A percentile compares a stretch with the other conserved stretches of the same genome.
phyloP scores from a whole-genome alignment of 1,139 yeast genomes.

The Saccharomyces hybrid region DNA sequence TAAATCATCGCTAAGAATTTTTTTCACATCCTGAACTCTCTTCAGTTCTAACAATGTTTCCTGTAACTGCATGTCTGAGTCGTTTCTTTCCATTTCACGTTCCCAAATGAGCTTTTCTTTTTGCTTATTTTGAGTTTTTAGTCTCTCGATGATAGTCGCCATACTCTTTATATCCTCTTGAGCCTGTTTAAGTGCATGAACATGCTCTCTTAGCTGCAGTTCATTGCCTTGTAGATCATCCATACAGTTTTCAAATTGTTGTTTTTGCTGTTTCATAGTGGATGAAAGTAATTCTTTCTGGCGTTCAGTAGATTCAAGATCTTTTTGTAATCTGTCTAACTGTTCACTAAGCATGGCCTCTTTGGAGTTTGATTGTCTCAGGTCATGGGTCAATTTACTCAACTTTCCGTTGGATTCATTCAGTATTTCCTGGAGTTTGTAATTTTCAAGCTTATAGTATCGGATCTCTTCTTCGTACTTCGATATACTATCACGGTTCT shows the following conservation, averaged over 20 bases:
- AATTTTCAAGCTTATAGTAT: slow-evolving; percentile 32
- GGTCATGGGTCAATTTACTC: slow-evolving; percentile 16
- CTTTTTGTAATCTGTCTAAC: slow-evolving; percentile 22
- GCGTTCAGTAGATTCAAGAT: slow-evolving; percentile 23
- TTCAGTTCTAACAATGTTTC: slow-evolving; percentile 51
- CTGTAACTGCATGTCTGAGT: slow-evolving; percentile 50
- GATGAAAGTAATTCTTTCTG: slow-evolving; percentile 25
- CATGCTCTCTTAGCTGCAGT: slow-evolving; percentile 48
- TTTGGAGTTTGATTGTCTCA: slow-evolving; percentile 20
- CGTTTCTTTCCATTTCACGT: slow-evolving; percentile 45
- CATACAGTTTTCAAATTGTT: slow-evolving; percentile 68
- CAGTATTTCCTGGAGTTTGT: slow-evolving; percentile 39
- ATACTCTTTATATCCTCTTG: slow-evolving; percentile 53
- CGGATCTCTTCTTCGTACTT: slow-evolving; percentile 38
- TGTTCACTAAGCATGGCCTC: slow-evolving; percentile 28
- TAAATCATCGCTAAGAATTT: slow-evolving; percentile 43
- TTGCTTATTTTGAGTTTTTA: slow-evolving; percentile 46
- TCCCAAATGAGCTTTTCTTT: slow-evolving; percentile 56
- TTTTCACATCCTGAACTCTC: slow-evolving; percentile 41
- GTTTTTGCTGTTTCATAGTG: slow-evolving; percentile 53
- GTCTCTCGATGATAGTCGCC: slow-evolving; percentile 48
- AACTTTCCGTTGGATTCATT: slow-evolving; percentile 23
- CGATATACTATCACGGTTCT: slow-evolving; percentile 32
- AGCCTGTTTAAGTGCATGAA: slow-evolving; percentile 44
- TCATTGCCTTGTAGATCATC: slow-evolving; percentile 74